Evolutionary conservation across 2,329 filamentous ascomycete genomes (phyloP).

Genomic region (Tothia fuscella): DNA sequence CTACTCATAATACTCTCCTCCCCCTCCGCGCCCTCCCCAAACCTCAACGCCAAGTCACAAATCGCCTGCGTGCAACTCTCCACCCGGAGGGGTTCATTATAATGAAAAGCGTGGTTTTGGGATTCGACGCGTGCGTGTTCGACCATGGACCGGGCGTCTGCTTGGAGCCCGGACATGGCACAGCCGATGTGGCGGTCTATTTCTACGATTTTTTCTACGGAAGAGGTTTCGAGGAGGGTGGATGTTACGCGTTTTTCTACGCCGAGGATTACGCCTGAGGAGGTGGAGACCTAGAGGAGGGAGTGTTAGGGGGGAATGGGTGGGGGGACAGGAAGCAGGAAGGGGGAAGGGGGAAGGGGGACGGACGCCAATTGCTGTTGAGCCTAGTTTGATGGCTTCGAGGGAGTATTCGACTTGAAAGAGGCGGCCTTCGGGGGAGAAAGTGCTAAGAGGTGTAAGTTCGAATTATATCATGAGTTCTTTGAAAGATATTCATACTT

Average conservation of each 20-base stretch:
- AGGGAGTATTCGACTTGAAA: slow-evolving; percentile 99
- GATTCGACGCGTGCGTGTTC: slow-evolving; percentile 97
- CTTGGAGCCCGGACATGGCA: slow-evolving; percentile 96
- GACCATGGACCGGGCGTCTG: slow-evolving; percentile 93
- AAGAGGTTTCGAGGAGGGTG: slow-evolving; percentile 91
- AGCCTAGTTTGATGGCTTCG: slow-evolving; percentile 98
- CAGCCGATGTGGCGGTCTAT: slow-evolving; percentile 98
- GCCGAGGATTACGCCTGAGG: slow-evolving; percentile 87
- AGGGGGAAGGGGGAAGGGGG: too few species aligned
- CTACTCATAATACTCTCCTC: slow-evolving; percentile 98
- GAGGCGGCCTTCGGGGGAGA: slow-evolving; percentile 97
- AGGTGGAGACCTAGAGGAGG: slow-evolving; percentile 63
- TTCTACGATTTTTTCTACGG: slow-evolving; percentile 98
- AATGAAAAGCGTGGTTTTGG: slow-evolving; percentile 96
- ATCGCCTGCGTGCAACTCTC: slow-evolving; percentile 99
- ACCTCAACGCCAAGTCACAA: slow-evolving; percentile 89
- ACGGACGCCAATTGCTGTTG: slow-evolving; percentile 84
- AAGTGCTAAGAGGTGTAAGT: slow-evolving; percentile 54
- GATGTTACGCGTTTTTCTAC: slow-evolving; percentile 99
- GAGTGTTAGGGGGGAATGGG: slow-evolving; percentile 15
- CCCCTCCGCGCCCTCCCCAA: slow-evolving; percentile 93
- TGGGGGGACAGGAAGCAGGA: slow-evolving; percentile 8
- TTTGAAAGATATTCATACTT: slow-evolving; percentile 50
- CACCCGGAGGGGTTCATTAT: slow-evolving; percentile 85
- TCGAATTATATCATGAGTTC: slow-evolving; percentile 16